phyloP scores from a whole-genome alignment of 192 early-diverging fungal species.

The Backusella circina region DNA sequence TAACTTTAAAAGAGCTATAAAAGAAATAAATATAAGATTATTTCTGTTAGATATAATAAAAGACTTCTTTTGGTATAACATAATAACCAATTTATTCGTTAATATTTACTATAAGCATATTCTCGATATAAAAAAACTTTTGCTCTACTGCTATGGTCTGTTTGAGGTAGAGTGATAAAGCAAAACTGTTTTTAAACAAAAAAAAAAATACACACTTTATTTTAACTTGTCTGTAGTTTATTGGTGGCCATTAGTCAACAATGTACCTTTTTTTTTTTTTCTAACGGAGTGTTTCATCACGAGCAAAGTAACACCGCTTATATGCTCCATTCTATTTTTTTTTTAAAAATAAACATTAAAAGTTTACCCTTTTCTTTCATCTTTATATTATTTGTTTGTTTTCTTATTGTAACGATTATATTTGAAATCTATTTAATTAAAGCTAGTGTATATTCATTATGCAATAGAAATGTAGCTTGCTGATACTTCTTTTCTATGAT shows the following conservation, averaged over 20 bases:
- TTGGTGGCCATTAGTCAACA: no score
- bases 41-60: background rate
- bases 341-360: background rate
- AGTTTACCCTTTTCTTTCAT: background rate
- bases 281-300: background rate
- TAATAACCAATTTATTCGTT: background rate
- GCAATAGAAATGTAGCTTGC: background rate
- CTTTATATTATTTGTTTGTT: background rate
- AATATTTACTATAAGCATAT: background rate
- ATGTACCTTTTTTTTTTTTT: background rate
- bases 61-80: background rate
- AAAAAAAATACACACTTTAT: no score
- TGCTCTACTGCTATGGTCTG: background rate
- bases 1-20: background rate
- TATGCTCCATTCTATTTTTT: background rate
- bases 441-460: background rate
- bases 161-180: background rate
- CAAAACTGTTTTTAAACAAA: background rate
- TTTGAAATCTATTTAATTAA: background rate
- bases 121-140: background rate
- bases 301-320: background rate
- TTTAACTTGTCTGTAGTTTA: no score
- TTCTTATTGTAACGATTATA: background rate
- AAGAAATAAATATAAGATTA: background rate
- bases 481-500: background rate